Conservation (phyloP, 345 rosid genomes). For the Xanthoceras sorbifolium region DNA sequence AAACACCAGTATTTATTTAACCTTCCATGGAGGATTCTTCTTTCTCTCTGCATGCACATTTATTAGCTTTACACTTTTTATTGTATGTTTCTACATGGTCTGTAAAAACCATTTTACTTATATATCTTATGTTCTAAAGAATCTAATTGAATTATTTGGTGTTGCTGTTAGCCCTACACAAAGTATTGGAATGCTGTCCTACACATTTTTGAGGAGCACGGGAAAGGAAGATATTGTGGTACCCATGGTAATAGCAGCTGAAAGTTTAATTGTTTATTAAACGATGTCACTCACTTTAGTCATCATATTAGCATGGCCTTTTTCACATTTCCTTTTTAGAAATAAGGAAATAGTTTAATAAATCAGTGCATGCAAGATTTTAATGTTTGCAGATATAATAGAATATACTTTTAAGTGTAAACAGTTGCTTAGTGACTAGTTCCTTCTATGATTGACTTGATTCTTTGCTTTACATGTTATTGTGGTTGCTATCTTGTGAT, state of each 20-base stretch:
- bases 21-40: not conserved
- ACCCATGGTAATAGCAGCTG: conserved; percentile 72
- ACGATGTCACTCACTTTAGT: not conserved
- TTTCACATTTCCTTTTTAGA: not conserved
- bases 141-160: conserved; percentile 28
- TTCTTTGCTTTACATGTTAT: not conserved
- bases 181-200: conserved; percentile 91
- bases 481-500: not conserved
- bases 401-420: not conserved
- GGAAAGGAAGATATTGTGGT: conserved; percentile 93
- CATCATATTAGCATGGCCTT: not conserved
- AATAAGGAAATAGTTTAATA: not conserved
- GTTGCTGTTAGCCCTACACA: conserved; percentile 66
- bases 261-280: not conserved
- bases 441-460: not conserved
- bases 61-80: not conserved
- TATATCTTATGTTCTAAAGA: not conserved
- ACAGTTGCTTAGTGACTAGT: not conserved
- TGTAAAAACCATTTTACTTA: not conserved
- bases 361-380: not conserved
- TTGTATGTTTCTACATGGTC: not conserved
- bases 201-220: conserved; percentile 88
- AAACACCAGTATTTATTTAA: not conserved
- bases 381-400: conserved; percentile 6
- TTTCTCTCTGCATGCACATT: not conserved